Base-by-base conservation (phyloP, 257 asterid genomes). In the Solanum virginianum region DNA sequence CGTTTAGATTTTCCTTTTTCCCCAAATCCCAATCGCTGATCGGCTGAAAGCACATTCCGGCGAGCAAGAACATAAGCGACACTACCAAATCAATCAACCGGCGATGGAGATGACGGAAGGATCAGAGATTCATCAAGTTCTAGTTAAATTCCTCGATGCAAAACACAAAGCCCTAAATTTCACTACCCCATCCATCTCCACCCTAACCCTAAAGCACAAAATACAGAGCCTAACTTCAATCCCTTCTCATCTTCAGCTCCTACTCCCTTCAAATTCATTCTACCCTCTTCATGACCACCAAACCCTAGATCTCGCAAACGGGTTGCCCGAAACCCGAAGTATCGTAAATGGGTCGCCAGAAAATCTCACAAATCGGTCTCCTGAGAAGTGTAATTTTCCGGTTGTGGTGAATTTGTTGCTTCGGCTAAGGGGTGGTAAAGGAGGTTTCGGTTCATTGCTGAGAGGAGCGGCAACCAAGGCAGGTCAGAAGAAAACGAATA, bases 381-480 rank as follows among this genome's bases (percentile, higher is more conserved):
- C 18, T 39, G 20, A 63, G 45, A 29, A 66, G 26, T 65, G 83
- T 10, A 77, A 66, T 63, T 90, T 90, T 80, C 97, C 97, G 10
- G 54, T 87, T 66, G 88, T 90, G 71, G 90, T 94, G 75, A 88
- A 89, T 68, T 47, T 94, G 59, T 86, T 88, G 88, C 86, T 91
- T 81, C 91, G 99, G 81, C 91, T 97, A 20, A 90, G 97, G 82
- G 99, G 99, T 7, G 99, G 99, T 84, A 97, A 97, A 90, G 99
- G 99, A 26, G 99, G 98, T 43, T 97, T 97, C 54, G 99, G 98
- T 20, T 95, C 98, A 75, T 83, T 97, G 89, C 89, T 97, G 56
- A 89, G 98, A 88, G 98, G 99, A 53, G 97, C 99, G 17, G 99
- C 98, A 56, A 96, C 98, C 5, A 97, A 97, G 86, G 99, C 98